Conservation (phyloP, 192 early-diverging fungal genomes). For the Rhizophagus prolifer region DNA sequence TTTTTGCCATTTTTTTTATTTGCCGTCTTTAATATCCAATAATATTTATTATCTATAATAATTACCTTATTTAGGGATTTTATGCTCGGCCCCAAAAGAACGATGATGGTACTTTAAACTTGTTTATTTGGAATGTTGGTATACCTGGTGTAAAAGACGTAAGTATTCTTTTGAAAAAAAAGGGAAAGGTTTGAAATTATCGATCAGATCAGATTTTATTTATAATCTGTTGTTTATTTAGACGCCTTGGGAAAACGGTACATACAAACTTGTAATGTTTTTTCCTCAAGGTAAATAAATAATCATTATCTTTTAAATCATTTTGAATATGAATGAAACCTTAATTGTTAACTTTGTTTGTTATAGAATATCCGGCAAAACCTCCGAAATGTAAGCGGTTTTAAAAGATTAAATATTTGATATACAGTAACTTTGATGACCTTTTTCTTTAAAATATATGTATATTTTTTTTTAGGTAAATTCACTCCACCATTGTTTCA, state of each 20-base stretch:
- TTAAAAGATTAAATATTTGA: neutral
- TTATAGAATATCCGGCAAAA: slow-evolving; percentile 47
- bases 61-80: slow-evolving; percentile 64
- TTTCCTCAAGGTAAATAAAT: slow-evolving; percentile 72
- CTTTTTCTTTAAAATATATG: neutral
- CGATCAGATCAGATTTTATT: neutral
- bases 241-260: slow-evolving; percentile 87
- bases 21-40: neutral
- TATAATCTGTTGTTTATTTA: slow-evolving; percentile 23
- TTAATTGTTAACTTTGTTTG: neutral
- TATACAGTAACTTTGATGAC: neutral
- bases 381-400: slow-evolving; percentile 47
- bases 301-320: slow-evolving; percentile 32
- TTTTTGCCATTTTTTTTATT: slow-evolving; percentile 16
- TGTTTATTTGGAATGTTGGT: slow-evolving; percentile 39
- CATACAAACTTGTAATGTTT: slow-evolving; percentile 77
- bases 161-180: slow-evolving; percentile 20
- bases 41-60: neutral
- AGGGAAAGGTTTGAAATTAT: neutral
- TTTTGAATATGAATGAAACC: neutral
- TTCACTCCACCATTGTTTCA: slow-evolving; percentile 82
- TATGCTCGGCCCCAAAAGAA: slow-evolving; percentile 89
- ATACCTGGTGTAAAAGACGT: slow-evolving; percentile 55
- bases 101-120: slow-evolving; percentile 56
- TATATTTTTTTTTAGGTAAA: slow-evolving; percentile 48